Evolutionary conservation across 2,329 filamentous ascomycete species (phyloP).

Genomic region (Aspergillus oerlinghausenensis): DNA sequence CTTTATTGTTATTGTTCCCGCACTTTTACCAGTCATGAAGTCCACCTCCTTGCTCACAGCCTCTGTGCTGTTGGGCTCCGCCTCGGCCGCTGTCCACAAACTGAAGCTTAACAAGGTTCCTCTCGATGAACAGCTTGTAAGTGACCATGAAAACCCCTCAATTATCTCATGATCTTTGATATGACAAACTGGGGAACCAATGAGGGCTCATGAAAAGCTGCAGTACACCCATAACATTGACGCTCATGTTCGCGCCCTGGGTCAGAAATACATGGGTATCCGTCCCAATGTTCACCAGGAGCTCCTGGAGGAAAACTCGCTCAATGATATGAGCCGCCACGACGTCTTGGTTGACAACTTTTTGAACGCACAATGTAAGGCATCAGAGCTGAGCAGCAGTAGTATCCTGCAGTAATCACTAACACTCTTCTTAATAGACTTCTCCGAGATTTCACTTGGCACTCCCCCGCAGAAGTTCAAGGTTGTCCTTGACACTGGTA

Average conservation of each 20-base stretch:
- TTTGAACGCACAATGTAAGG: slow-evolving; percentile 95
- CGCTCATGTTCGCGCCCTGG: slow-evolving; percentile 73
- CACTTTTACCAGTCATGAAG: slow-evolving; percentile 63
- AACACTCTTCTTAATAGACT: slow-evolving; percentile 58
- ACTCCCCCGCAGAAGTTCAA: slow-evolving; percentile 94
- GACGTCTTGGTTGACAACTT: slow-evolving; percentile 93
- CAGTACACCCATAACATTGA: slow-evolving; percentile 77
- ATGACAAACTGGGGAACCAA: background rate
- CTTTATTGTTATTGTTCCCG: background rate
- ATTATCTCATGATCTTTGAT: background rate
- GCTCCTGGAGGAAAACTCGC: slow-evolving; percentile 71
- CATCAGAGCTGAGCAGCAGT: background rate
- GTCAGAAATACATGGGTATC: slow-evolving; percentile 93
- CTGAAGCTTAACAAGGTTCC: slow-evolving; percentile 98
- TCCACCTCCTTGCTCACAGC: slow-evolving; percentile 71
- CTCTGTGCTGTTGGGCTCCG: slow-evolving; percentile 74
- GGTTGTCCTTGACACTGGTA: slow-evolving; percentile 96
- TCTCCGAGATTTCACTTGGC: slow-evolving; percentile 91
- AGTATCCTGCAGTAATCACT: slow-evolving; percentile 3
- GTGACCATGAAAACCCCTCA: slow-evolving; percentile 31
- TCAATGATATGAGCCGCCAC: slow-evolving; percentile 64
- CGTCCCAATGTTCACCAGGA: slow-evolving; percentile 66
- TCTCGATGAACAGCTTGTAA: slow-evolving; percentile 83
- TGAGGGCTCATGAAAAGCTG: background rate
- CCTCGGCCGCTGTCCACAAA: slow-evolving; percentile 84